Percentiles rank a stretch among this genome's conserved stretches.
phyloP scores from a whole-genome alignment of 495 filamentous ascomycete genomes.

The Neurospora africana region DNA sequence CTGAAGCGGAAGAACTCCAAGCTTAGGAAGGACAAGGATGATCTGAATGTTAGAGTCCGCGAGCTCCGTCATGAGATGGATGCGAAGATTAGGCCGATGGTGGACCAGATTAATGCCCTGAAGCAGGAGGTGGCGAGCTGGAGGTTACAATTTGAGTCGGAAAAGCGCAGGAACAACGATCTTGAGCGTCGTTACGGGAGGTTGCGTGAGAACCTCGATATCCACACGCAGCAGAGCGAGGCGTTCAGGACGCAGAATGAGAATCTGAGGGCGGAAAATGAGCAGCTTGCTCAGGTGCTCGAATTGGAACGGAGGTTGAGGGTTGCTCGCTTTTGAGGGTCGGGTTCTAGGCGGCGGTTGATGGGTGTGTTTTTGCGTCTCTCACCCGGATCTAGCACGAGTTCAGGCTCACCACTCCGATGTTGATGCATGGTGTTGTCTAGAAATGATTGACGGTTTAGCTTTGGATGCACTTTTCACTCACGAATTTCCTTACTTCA shows the following conservation, averaged over 20 bases:
- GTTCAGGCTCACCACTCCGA: too few species aligned
- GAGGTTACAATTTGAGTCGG: slow-evolving; percentile 9
- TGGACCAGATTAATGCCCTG: slow-evolving; percentile 3
- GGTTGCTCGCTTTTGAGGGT: neutral
- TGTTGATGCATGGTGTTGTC: too few species aligned
- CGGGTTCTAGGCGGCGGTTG: neutral
- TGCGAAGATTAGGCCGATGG: neutral
- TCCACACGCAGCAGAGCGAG: slow-evolving; percentile 8
- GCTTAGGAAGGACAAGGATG: slow-evolving; percentile 15
- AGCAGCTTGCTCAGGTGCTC: neutral
- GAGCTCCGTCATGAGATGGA: slow-evolving; percentile 9
- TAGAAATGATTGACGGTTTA: neutral
- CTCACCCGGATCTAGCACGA: neutral
- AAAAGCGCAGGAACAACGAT: slow-evolving; percentile 3
- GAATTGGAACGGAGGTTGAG: neutral
- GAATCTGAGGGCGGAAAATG: neutral
- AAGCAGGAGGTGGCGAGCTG: slow-evolving; percentile 8
- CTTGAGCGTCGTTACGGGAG: slow-evolving; percentile 4
- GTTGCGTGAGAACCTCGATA: slow-evolving; percentile 2
- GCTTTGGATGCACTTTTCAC: neutral
- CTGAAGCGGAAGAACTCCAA: slow-evolving; percentile 9
- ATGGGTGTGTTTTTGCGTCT: neutral
- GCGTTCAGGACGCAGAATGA: slow-evolving; percentile 4
- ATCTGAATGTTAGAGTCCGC: slow-evolving; percentile 3
- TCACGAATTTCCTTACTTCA: neutral